These are phyloP conservation scores for Chalara sp. DNA, from an alignment of 2,329 filamentous ascomycete species.

Conservation along the genomic window DNA sequence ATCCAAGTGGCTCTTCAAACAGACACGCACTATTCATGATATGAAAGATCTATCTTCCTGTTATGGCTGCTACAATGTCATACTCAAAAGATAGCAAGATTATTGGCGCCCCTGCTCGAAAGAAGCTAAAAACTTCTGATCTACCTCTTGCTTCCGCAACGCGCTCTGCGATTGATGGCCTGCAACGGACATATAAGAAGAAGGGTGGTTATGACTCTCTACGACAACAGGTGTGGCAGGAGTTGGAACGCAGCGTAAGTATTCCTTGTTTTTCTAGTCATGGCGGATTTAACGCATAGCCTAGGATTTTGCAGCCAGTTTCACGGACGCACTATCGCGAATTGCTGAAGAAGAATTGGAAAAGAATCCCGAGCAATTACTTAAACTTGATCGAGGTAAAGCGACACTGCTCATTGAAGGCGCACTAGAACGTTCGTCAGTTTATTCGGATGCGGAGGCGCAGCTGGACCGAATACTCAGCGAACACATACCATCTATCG, in stretches of 20 bases:
- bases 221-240: constrained; percentile 70
- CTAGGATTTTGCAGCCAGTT: constrained; percentile 63
- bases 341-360: constrained; percentile 70
- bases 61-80: constrained; percentile 15
- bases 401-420: constrained; percentile 72
- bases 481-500: constrained; percentile 52
- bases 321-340: constrained; percentile 60
- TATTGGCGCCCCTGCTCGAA: constrained; percentile 17
- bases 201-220: constrained; percentile 76
- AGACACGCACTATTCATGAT: too few species aligned
- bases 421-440: constrained; percentile 66
- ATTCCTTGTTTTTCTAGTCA: background rate
- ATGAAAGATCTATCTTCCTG: too few species aligned
- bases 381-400: constrained; percentile 67
- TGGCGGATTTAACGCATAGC: background rate
- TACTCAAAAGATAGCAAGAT: constrained; percentile 15
- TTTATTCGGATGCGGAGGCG: constrained; percentile 65
- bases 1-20: too few species aligned
- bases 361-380: constrained; percentile 62
- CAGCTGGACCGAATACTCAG: constrained; percentile 64
- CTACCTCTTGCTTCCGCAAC: constrained; percentile 69
- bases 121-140: constrained; percentile 66
- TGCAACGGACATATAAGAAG: constrained; percentile 80
- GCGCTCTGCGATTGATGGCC: constrained; percentile 63
- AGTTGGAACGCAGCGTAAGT: constrained; percentile 62